Conservation (phyloP, 148 eudicot species). For the Chenopodium berlandieri region DNA sequence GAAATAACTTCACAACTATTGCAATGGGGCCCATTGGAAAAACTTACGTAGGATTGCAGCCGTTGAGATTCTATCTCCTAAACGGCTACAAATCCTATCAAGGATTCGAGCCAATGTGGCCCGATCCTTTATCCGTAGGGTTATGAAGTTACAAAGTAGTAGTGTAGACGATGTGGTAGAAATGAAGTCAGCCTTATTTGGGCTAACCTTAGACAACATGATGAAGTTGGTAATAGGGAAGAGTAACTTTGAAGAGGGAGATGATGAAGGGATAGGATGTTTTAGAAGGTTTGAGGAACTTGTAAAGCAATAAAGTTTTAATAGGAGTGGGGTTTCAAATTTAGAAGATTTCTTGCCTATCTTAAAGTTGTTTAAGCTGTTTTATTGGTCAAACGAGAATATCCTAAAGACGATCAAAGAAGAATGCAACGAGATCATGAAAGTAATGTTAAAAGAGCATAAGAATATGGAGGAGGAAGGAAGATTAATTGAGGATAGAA, state of each 20-base stretch:
- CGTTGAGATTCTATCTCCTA: constrained; percentile 31
- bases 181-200: constrained; percentile 27
- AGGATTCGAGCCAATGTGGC: constrained; percentile 26
- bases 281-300: constrained; percentile 15
- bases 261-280: background rate
- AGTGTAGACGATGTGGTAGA: constrained; percentile 15
- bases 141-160: constrained; percentile 12
- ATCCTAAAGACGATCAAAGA: constrained; percentile 16
- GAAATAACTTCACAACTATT: background rate
- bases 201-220: constrained; percentile 30
- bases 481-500: constrained; percentile 8
- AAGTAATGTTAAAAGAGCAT: constrained; percentile 33
- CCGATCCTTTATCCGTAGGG: constrained; percentile 21
- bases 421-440: constrained; percentile 30
- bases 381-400: constrained; percentile 4
- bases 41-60: constrained; percentile 23
- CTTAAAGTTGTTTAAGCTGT: constrained; percentile 11
- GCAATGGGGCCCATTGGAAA: constrained; percentile 20
- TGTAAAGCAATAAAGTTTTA: constrained; percentile 14
- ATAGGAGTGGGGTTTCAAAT: constrained; percentile 7
- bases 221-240: constrained; percentile 39
- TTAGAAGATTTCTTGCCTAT: constrained; percentile 27
- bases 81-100: constrained; percentile 23
- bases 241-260: constrained; percentile 20
- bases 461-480: constrained; percentile 14